Evolutionary conservation across 2,329 filamentous ascomycete species (phyloP), one percentile per base, ranked within the genome.

Genomic region (Pseudogymnoascus sp.): DNA sequence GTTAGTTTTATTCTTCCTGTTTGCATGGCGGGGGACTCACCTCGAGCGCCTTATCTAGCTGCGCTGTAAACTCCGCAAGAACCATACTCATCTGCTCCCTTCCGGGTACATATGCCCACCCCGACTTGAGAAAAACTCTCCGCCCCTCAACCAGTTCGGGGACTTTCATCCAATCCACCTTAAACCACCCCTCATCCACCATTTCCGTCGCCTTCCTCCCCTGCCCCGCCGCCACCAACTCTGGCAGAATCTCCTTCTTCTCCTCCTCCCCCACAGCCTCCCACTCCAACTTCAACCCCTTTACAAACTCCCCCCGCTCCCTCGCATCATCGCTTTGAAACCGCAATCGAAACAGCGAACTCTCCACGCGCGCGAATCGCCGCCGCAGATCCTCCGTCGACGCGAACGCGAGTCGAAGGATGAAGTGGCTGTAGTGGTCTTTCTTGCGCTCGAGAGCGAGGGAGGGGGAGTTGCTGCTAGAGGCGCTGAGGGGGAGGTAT

Each of bases 391-490:
- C 94, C 71, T 96, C 92, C 0, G 93, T 97, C 1, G 88, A 86
- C 0, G 92, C 86, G 71, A 99, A 99, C 1, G 94, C 94, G 44
- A 99, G 84, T 0, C 94, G 86, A 5, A 99, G 83, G 64, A 97
- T 99, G 73, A 97, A 99, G 74, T 99, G 94, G 61, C 90, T 94
- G 76, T 97, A 99, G 75, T 99, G 94, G 69, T 99, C 94, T 72
- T 94, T 95, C 74, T 93, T 89, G 29, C 93, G 83, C 76, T 99
- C 90, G 35, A 84, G 76, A 24, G 83, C 81, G 11, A 93, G 76
- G 69, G 78, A 82, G 66, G 73, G 76, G 44, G 74, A 81, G 64
- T 70, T 79, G 0, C 89, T 89, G 61, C 84, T 87, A 70, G 92
- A 93, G 44, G 88, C 82, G 64, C 87, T 85, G 15, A 97, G 84